These are phyloP conservation scores for Cystobasidiaceae sp. DNA, from an alignment of 1,284 basidiomycete genomes.

Conservation along the genomic window DNA sequence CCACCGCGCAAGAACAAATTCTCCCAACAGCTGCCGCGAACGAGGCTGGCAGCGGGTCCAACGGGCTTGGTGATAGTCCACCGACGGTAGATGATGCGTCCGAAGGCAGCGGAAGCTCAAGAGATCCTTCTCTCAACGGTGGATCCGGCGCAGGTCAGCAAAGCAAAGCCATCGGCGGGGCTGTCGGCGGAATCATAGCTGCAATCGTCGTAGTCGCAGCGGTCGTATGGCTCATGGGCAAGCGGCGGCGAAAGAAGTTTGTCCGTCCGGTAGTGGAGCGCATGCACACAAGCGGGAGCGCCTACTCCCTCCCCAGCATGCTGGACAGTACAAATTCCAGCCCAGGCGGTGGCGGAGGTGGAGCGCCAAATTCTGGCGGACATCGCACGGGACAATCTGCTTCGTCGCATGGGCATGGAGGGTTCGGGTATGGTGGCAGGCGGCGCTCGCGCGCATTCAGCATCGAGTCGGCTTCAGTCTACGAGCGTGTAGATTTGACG, in stretches of 20 bases:
- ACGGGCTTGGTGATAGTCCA: too few relatives aligned
- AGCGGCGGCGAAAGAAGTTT: slow-evolving; percentile 28
- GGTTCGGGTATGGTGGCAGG: background rate
- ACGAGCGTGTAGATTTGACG: slow-evolving; percentile 12
- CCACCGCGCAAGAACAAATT: too few relatives aligned
- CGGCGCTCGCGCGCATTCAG: slow-evolving; percentile 31
- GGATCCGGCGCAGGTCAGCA: background rate
- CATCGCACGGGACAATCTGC: background rate
- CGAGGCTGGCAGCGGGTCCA: too few relatives aligned
- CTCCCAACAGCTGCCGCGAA: too few relatives aligned
- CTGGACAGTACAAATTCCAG: background rate
- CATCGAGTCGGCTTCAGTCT: slow-evolving; percentile 25
- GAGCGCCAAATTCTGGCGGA: background rate
- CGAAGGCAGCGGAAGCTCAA: background rate
- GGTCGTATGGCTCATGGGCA: slow-evolving; percentile 23
- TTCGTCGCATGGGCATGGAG: too few relatives aligned
- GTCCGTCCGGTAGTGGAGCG: slow-evolving; percentile 26
- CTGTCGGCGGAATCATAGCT: slow-evolving; percentile 15
- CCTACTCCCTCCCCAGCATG: slow-evolving; percentile 23
- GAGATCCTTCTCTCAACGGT: slow-evolving; percentile 20
- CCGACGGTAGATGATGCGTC: background rate
- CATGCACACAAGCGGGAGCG: slow-evolving; percentile 21
- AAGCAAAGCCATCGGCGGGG: slow-evolving; percentile 16
- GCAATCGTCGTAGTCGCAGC: slow-evolving; percentile 13
- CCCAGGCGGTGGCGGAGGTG: background rate